Evolutionary conservation across 2,329 filamentous ascomycete genomes (phyloP), one percentile per base, ranked within the genome.

Genomic region (Hypoxylon sp.): DNA sequence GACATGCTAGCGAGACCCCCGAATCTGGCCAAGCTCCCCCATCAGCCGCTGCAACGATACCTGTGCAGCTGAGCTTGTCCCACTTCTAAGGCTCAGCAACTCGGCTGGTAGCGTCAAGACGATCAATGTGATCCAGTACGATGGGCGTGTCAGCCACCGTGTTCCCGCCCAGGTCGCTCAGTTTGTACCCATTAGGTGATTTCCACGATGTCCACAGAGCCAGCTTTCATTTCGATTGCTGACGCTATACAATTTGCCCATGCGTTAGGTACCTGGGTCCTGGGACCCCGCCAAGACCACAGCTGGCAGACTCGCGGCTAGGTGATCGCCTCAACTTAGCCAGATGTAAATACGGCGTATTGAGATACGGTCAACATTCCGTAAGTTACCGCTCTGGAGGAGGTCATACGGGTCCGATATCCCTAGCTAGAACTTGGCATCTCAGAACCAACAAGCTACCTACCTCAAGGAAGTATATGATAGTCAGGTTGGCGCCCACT

Each of bases 21-120:
- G 27, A 49, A 58, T 48, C 25, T 35, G 31, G 30, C 7, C 55
- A 37, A 49, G 55, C 30, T 49, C 33, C 14, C 37, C 14, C 54
- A 46, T 48, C 55, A 57, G 42, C 55, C 55, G 42, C 40, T 48
- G 44, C 27, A 57, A 27, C 55, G 48, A 27, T 31, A 14, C 8
- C 25, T 22, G 42, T 25, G 22, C 14, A 49, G 56, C 46, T 59
- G 46, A 49, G 7, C 8, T 14, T 25, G 10, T 55, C 31, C 56
- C 44, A 50, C 33, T 35, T 33, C 40, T 33, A 33, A 11, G 40
- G 22, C 42, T 57, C 48, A 6, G 7, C 14, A 27, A 6, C 14
- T 17, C 27, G 27, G 17, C 17, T 11, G 35, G 55, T 30, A 48
- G 30, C 42, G 40, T 58, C 44, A 37, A 27, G 20, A 25, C 44